Conservation (phyloP, 2,329 filamentous ascomycete species). For the Ophiosphaerella korrae region DNA sequence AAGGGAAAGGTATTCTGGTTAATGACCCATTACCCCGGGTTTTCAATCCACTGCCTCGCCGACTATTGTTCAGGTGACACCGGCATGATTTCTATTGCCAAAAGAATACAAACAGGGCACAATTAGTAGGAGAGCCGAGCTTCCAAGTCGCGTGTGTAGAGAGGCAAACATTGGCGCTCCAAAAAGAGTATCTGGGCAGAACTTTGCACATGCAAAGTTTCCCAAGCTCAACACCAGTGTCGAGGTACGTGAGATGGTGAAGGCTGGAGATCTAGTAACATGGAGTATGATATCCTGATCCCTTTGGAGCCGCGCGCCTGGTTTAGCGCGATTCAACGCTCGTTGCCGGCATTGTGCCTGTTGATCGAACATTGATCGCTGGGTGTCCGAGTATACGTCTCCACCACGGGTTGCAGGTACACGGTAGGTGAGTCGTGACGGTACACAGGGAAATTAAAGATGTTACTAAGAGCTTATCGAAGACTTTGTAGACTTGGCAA, state of each 20-base stretch:
- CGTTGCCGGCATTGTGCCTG: slow-evolving; percentile 24
- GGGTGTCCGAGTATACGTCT: background rate
- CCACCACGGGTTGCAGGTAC: no score
- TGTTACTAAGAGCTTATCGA: slow-evolving; percentile 16
- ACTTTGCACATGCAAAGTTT: background rate
- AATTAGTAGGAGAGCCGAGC: no score
- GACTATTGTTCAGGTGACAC: slow-evolving; percentile 10
- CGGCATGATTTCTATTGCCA: background rate
- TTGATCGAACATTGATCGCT: slow-evolving; percentile 25
- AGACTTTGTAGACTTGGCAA: slow-evolving; percentile 13
- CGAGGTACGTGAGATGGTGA: background rate
- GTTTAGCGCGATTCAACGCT: slow-evolving; percentile 20
- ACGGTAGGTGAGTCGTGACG: no score
- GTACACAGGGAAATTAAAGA: slow-evolving; percentile 22
- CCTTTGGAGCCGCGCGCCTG: slow-evolving; percentile 27
- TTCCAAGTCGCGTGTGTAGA: background rate
- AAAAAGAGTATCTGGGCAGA: no score
- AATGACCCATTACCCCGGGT: slow-evolving; percentile 18
- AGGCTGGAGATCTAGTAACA: background rate
- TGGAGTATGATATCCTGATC: slow-evolving; percentile 11
- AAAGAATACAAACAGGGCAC: no score
- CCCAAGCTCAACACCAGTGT: no score
- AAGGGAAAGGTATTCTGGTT: slow-evolving; percentile 8
- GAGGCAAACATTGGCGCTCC: slow-evolving; percentile 1
- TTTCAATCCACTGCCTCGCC: slow-evolving; percentile 25